Conservation (phyloP, 305 asterid genomes). For the Plantago coronopus region DNA sequence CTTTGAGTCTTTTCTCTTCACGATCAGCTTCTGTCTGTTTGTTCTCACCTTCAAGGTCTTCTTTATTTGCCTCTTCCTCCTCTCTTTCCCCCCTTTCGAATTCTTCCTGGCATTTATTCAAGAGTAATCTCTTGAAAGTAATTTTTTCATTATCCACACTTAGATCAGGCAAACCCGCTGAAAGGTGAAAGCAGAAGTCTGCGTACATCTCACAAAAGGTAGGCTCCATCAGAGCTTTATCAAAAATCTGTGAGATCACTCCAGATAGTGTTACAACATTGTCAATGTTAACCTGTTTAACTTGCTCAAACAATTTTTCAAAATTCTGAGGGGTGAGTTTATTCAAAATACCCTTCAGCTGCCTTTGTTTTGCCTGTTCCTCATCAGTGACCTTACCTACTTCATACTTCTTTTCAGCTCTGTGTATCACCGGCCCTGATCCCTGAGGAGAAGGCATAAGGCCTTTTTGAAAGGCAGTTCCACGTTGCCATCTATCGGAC, state of each 20-base stretch:
- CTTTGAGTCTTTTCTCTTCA: conserved; percentile 54
- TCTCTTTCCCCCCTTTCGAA: conserved; percentile 81
- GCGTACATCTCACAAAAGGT: conserved; percentile 93
- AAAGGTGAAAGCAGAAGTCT: conserved; percentile 64
- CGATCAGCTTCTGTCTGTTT: conserved; percentile 58
- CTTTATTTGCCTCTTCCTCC: conserved; percentile 62
- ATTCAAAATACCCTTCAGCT: conserved; percentile 68
- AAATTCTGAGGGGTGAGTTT: conserved; percentile 87
- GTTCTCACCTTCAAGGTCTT: conserved; percentile 58
- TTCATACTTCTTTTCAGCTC: conserved; percentile 73
- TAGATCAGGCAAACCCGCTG: conserved; percentile 63
- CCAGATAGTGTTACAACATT: conserved; percentile 61
- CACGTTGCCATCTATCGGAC: conserved; percentile 63
- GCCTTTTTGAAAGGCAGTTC: conserved; percentile 46
- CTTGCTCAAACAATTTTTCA: conserved; percentile 68
- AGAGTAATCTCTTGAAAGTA: conserved; percentile 64
- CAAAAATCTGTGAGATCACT: conserved; percentile 79
- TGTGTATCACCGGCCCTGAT: conserved; percentile 59
- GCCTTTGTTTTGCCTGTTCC: conserved; percentile 78
- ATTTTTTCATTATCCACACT: conserved; percentile 54
- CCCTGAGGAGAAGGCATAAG: conserved; percentile 51
- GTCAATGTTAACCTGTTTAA: conserved; percentile 64
- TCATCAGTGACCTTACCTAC: conserved; percentile 55
- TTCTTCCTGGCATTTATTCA: conserved; percentile 82
- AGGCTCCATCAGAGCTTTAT: conserved; percentile 85